Evolutionary conservation across 1,284 basidiomycete genomes (phyloP), one percentile per base, ranked within the genome.

Genomic region (Anthracocystis panici-leucophaei): DNA sequence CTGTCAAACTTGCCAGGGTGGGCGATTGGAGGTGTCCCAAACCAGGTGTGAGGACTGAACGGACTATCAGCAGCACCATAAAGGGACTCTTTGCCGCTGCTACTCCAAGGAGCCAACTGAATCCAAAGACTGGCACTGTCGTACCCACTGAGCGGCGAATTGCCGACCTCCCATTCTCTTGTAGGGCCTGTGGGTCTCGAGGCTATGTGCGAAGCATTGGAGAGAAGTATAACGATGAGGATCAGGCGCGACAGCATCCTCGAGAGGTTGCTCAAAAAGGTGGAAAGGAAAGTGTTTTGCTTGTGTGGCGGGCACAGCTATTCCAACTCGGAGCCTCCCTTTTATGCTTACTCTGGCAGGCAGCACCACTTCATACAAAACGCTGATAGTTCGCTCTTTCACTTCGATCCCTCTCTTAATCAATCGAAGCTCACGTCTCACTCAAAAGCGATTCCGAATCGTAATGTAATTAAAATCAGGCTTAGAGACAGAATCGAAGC

Each of bases 81-180:
- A 5, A 18, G n/a, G 0, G 54, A 45, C 6, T 18, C 20, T 35
- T 27, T 29, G 8, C 16, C 31, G 20, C 42, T 35, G 27, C 49
- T 38, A 20, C 29, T 46, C 42, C 42, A 29, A 31, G 40, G 25
- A 18, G 16, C 20, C 9, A 16, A 25, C 8, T 27, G 16, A n/a
- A 8, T 42, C 27, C 40, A 40, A 12, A 55, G n/a, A 35, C 33
- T 38, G 3, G n/a, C 33, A 21, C 11, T 21, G 3, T 18, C 44
- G 0, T 12, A 31, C 4, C 54, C 54, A 7, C 29, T 57, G 31
- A 33, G 23, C 18, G 54, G 54, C 2, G 33, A 14, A 9, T 14
- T 31, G 8, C 54, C 54, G 16, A 57, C 44, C 33, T 57, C 44
- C 54, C 54, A 57, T 12, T 45, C 53, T 8, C 29, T 21, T 2